Conservation (phyloP, 1,284 basidiomycete species). For the Boletus mariae region DNA sequence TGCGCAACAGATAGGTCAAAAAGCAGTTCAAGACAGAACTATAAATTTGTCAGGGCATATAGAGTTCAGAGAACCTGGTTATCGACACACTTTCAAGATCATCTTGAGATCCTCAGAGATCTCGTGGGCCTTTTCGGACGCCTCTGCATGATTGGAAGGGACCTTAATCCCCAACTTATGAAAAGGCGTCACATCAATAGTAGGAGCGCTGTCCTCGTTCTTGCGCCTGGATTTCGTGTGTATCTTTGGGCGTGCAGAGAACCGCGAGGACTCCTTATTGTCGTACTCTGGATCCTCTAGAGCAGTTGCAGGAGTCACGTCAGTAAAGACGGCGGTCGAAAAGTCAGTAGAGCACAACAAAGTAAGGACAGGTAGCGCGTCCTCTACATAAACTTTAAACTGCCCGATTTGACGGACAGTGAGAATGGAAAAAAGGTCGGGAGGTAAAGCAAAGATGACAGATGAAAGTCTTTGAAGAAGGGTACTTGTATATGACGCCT, state of each 20-base stretch:
- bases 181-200: constrained; percentile 29
- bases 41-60: not conserved
- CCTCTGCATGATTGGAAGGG: constrained; percentile 29
- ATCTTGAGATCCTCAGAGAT: constrained; percentile 25
- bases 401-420: constrained; percentile 11
- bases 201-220: not conserved
- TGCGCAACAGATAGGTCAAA: constrained; percentile 11
- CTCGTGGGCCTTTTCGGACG: constrained; percentile 11
- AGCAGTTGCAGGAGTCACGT: not conserved
- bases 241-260: constrained; percentile 12
- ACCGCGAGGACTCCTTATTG: constrained; percentile 2
- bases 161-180: constrained; percentile 19
- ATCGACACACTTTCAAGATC: constrained; percentile 29
- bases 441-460: no score
- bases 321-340: not conserved
- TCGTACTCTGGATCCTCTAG: constrained; percentile 7
- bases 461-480: no score
- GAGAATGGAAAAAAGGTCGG: constrained; percentile 5
- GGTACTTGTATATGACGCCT: no score
- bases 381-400: constrained; percentile 23
- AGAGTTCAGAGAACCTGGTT: not conserved
- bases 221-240: constrained; percentile 19
- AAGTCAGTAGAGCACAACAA: constrained; percentile 17
- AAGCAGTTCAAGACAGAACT: no score
- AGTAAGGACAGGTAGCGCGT: constrained; percentile 16